Evolutionary conservation across 1,139 yeast species (phyloP), one percentile per base, ranked within the genome.

Genomic region (Hyphopichia fennica): DNA sequence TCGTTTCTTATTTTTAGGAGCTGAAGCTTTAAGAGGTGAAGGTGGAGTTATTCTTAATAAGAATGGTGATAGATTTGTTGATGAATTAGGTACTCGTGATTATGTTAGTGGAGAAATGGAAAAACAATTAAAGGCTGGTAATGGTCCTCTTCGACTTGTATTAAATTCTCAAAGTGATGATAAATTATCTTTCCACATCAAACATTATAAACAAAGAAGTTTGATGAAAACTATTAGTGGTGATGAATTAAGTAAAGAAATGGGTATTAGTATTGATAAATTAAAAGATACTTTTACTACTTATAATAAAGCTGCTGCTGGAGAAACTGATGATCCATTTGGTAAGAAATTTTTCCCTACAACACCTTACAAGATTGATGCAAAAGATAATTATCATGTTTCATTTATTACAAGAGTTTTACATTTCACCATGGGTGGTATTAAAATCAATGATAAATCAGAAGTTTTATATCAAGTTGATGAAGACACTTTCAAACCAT

Each of bases 341-440:
- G 82, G 81, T 16, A 79, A 80, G 54, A 63, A 67, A 45, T 78
- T 57, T 48, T 80, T 75, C 61, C 79, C 81, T 23, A 73, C 75
- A 32, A 67, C 78, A 6, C 82, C 81, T 8, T 65, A 75, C 42
- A 62, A 60, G 18, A 69, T 59, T 45, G 48, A 54, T 10, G 45
- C 53, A 3, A 49, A 58, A 25, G 63, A 62, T 6, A 57, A 55
- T 18, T 73, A 67, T 50, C 77, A 76, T 52, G 79, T 77, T 23
- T 79, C 84, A 1, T 75, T 67, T 48, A 75, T 85, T 37, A 84
- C 93, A 2, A 81, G 95, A 33, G 95, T 87, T 2, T 78, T 87
- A 33, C 96, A 87, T 58, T 87, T 86, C 65, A 86, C 95, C 8
- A 84, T 87, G 90, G 95, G 96, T 29, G 95, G 96, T 35, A 83